Conservation (phyloP, 2,329 filamentous ascomycete species). For the Pyrenochaeta sp. region DNA sequence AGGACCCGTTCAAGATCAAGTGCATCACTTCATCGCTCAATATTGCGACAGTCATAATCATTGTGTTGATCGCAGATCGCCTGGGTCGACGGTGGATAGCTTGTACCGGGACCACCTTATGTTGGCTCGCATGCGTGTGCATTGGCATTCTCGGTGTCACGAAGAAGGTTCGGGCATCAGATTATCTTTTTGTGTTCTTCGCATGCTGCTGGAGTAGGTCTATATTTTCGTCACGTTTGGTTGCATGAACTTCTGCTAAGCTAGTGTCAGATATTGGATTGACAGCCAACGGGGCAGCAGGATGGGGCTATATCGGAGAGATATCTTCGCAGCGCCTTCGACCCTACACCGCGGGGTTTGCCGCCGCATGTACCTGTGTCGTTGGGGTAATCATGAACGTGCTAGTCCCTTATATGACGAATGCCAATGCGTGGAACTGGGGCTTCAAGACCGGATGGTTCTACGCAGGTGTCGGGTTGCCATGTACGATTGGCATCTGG, state of each 20-base stretch:
- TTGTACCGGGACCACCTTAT: slow-evolving; percentile 4
- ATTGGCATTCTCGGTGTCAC: slow-evolving; percentile 7
- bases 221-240: background rate
- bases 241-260: background rate
- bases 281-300: slow-evolving; percentile 10
- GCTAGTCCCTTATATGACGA: slow-evolving; percentile 13
- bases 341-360: slow-evolving; percentile 14
- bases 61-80: slow-evolving; percentile 5
- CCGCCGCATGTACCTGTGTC: slow-evolving; percentile 10
- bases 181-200: slow-evolving; percentile 8
- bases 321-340: slow-evolving; percentile 15
- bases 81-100: slow-evolving; percentile 7
- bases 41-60: slow-evolving; percentile 2
- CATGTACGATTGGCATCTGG: slow-evolving; percentile 13
- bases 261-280: slow-evolving; percentile 9
- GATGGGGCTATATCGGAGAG: slow-evolving; percentile 14
- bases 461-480: slow-evolving; percentile 13
- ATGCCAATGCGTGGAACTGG: slow-evolving; percentile 15
- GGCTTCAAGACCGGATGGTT: slow-evolving; percentile 16
- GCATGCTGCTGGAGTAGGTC: slow-evolving; percentile 8
- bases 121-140: slow-evolving; percentile 5
- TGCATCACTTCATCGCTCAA: slow-evolving; percentile 2
- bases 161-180: slow-evolving; percentile 3
- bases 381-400: slow-evolving; percentile 11
- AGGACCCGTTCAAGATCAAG: slow-evolving; percentile 13